Evolutionary conservation across 257 asterid genomes (phyloP).

Genomic region (Thymus mandschuricus): DNA sequence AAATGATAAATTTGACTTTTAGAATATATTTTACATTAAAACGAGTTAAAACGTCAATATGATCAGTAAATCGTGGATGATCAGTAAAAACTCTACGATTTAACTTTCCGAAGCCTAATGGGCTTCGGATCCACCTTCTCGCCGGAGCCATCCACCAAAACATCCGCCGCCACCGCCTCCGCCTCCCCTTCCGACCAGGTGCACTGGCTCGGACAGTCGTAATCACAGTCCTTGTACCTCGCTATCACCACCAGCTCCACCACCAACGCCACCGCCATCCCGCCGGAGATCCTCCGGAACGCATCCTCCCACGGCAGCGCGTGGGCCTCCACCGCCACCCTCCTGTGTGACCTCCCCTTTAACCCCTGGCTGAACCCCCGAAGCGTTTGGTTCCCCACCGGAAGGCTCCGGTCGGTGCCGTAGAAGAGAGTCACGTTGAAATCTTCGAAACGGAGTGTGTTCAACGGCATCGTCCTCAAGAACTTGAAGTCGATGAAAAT

Average conservation of each 20-base stretch:
- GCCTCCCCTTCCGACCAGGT: too few species aligned
- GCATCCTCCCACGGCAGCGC: slow-evolving; percentile 33
- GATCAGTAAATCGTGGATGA: too few species aligned
- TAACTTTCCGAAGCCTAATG: too few species aligned
- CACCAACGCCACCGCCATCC: slow-evolving; percentile 10
- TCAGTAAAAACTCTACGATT: too few species aligned
- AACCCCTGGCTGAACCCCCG: background rate
- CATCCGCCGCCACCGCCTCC: too few species aligned
- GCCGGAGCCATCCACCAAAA: too few species aligned
- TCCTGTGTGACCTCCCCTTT: slow-evolving; percentile 3
- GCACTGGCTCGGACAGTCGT: too few species aligned
- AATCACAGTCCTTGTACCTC: too few species aligned
- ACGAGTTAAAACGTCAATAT: too few species aligned
- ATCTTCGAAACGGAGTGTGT: slow-evolving; percentile 20
- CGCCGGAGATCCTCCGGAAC: slow-evolving; percentile 13
- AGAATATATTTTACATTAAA: too few species aligned
- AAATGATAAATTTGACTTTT: too few species aligned
- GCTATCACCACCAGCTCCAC: slow-evolving; percentile 12
- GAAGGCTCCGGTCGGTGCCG: background rate
- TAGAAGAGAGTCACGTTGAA: slow-evolving; percentile 24
- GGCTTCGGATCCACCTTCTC: too few species aligned
- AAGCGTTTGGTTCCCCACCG: slow-evolving; percentile 16
- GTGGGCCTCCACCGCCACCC: slow-evolving; percentile 21
- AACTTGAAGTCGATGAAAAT: slow-evolving; percentile 29
- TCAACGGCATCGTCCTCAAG: background rate